Evolutionary conservation across 345 rosid genomes (phyloP), one percentile per base, ranked within the genome.

Genomic region (Psidium guajava): DNA sequence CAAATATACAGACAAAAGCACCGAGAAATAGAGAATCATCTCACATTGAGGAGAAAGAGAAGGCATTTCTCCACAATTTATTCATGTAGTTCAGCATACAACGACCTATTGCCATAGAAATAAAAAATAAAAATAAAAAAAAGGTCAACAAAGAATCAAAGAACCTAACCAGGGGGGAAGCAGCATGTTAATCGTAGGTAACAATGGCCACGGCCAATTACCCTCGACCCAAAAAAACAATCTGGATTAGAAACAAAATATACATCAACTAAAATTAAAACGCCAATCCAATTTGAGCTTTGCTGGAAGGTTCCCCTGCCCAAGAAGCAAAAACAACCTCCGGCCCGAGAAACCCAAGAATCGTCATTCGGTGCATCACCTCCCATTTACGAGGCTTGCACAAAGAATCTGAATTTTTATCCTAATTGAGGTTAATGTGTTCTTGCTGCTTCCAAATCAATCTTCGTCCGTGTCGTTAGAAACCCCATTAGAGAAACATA

Each of bases 281-380:
- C 55, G 54, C 54, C 28, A 81, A 51, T 86, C 92, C 86, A 88
- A 86, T 84, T 88, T 87, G 88, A 83, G 92, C 88, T 88, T 82
- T 82, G 89, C 90, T 86, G 88, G 88, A 87, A 84, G 92, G 90
- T 86, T 90, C 93, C 85, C 89, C 90, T 86, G 91, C 92, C 94
- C 86, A 86, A 84, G 92, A 86, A 84, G 86, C 87, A 88, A 90
- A 90, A 90, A 88, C 84, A 89, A 69, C 80, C 90, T 89, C 87
- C 54, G 90, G 90, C 93, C 82, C 8, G 88, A 90, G 93, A 91
- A 88, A 91, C 47, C 93, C 91, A 93, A 92, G 94, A 85, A 85
- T 85, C 36, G 57, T 75, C 53, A 77, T 77, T 61, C 74, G 47
- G 80, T 69, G 80, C 80, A 9, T 36, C 80, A 3, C 80, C 80